Base-by-base conservation (phyloP, 2,329 filamentous ascomycete genomes). In the Penicillium sp. region DNA sequence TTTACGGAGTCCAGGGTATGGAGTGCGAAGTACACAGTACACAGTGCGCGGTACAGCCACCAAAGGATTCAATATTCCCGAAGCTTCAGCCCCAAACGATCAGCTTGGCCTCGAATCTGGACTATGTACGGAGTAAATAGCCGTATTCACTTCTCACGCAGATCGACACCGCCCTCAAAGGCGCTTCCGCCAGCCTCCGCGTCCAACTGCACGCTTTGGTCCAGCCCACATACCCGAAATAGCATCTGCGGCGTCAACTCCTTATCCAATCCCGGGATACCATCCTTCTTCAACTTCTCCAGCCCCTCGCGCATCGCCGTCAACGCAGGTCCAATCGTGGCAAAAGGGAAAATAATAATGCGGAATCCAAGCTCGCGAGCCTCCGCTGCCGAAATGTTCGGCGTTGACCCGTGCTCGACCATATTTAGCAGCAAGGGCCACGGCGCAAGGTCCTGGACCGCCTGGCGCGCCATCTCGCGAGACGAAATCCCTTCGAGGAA, bases 361-460 rank as follows among this genome's bases (percentile, higher is more conserved):
- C 68, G 65, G 54, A 78, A 78, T 0, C 76, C 76, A 44, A 78
- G 60, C 57, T 75, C 65, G 31, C 63, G 55, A 5, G 75, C 74
- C 53, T 77, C 74, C 14, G 65, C 59, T 8, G 70, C 68, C 14
- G 74, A 67, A 19, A 75, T 67, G 14, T 67, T 65, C n/a, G 76
- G 75, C 28, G 72, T 77, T 6, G 71, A 65, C 9, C 75, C 76
- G 52, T 76, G 71, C 57, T 77, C 74, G 11, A 79, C 77, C 67
- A 76, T 76, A 56, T 79, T 79, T 52, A 78, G 56, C 42, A 79
- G 48, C 59, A 77, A 59, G 10, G 75, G 75, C 67, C 71, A 74
- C 13, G 67, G 66, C 13, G 66, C 69, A 51, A 78, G 65, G 39
- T 75, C 73, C 36, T 64, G 48, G 7, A 75, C 68, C 7, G 66